Evolutionary conservation across 768 basidiomycete species (phyloP), one percentile per base, ranked within the genome.

Genomic region (Tricholomella constricta): DNA sequence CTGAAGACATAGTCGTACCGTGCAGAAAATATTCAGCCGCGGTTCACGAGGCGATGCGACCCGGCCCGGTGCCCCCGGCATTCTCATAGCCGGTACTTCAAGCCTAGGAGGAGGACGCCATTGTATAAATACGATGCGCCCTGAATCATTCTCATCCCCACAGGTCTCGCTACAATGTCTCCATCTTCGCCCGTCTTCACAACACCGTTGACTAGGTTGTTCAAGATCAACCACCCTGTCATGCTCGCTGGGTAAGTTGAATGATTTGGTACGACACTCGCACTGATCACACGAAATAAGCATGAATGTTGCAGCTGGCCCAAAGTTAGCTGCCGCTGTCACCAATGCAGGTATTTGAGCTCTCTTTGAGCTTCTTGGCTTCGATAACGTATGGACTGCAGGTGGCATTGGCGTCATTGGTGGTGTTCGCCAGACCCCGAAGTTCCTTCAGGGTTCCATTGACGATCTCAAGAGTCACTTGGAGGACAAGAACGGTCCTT

Each of bases 341-440:
- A 91, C 91, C n/a, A 94, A 94, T 63, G 83, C 93, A 19, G 93
- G 88, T 78, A 56, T 38, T 67, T 56, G 35, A 25, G 11, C 32
- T 6, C 2, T 41, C 22, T 14, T 4, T 22, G 22, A 19, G 17
- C 17, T 15, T 14, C 14, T 17, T 14, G 7, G 6, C 25, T 44
- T 10, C 29, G 41, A 25, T 49, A 40, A 48, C 22, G 46, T 7
- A 51, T 48, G 12, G 34, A 23, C 38, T n/a, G 15, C 20, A 80
- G 82, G 85, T 60, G 90, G 89, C 5, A 85, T 89, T 59, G 94
- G 94, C 19, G 91, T 94, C 62, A 93, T 95, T 58, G 94, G 92
- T 3, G 94, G 93, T 29, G 68, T 89, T 40, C 79, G 81, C 32
- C 87, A 88, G 63, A 88, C 77, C 47, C 89, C 88, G 19, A 85